Evolutionary conservation across 1,284 basidiomycete species (phyloP).

Genomic region (Schizophyllum amplum): DNA sequence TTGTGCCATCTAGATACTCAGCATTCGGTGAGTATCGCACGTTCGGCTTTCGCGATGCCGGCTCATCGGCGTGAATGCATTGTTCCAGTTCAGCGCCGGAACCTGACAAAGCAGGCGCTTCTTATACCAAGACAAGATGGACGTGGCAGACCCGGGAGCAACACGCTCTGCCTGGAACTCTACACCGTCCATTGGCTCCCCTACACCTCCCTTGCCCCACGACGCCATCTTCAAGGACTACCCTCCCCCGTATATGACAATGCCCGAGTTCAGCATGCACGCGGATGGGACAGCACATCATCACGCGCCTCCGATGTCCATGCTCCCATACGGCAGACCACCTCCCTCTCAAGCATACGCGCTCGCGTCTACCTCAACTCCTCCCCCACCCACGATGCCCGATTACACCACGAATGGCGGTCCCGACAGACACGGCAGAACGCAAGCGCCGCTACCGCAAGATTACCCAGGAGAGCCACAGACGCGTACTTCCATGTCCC

Average conservation of each 20-base stretch:
- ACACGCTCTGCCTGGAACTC: background rate
- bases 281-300: background rate
- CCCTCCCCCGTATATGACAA: background rate
- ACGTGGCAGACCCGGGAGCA: background rate
- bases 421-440: background rate
- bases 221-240: background rate
- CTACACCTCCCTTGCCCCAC: background rate
- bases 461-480: background rate
- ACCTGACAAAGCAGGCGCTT: background rate
- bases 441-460: background rate
- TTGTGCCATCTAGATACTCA: no score
- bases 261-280: background rate
- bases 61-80: background rate
- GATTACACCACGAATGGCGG: background rate
- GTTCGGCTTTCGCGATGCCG: no score
- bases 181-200: background rate
- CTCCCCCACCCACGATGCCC: background rate
- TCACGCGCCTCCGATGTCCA: background rate
- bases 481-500: background rate
- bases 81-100: background rate
- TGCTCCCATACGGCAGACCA: background rate
- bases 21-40: no score
- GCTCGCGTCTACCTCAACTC: background rate
- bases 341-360: background rate
- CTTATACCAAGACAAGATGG: background rate